These are phyloP conservation scores for Ceratocystis cacaofunesta DNA, from an alignment of 2,329 filamentous ascomycete genomes.

Conservation along the genomic window DNA sequence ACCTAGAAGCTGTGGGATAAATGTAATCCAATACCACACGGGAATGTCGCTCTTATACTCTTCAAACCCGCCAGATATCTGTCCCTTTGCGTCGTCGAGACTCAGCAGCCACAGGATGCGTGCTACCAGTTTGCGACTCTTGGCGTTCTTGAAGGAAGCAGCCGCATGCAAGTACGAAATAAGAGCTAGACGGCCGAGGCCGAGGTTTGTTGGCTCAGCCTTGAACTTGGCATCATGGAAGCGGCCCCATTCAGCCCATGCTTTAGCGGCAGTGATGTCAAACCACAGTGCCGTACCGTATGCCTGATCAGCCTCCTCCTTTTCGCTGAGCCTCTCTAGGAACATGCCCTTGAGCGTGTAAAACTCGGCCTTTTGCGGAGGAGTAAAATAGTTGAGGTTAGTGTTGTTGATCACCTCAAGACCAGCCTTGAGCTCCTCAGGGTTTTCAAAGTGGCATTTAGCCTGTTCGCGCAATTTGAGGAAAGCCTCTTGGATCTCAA, in stretches of 20 bases:
- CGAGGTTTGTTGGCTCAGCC: constrained; percentile 66
- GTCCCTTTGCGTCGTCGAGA: constrained; percentile 74
- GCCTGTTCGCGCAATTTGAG: constrained; percentile 96
- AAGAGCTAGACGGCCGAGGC: constrained; percentile 75
- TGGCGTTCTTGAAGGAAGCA: constrained; percentile 91
- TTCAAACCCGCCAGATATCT: constrained; percentile 73
- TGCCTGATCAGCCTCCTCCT: constrained; percentile 80
- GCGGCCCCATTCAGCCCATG: constrained; percentile 98
- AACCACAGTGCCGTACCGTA: constrained; percentile 94
- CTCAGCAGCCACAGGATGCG: constrained; percentile 92
- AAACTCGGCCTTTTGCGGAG: constrained; percentile 94
- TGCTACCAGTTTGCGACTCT: constrained; percentile 84
- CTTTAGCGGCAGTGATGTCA: constrained; percentile 87
- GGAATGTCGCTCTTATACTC: constrained; percentile 95
- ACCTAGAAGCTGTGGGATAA: constrained; percentile 88
- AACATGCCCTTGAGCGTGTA: constrained; percentile 99
- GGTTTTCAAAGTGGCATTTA: constrained; percentile 96
- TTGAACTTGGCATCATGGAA: constrained; percentile 97
- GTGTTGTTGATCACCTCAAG: constrained; percentile 99
- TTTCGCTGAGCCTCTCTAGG: constrained; percentile 80
- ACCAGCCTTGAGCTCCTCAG: constrained; percentile 77
- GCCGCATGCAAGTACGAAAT: constrained; percentile 95
- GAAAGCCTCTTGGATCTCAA: constrained; percentile 98
- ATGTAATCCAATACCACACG: constrained; percentile 99
- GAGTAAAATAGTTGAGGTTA: constrained; percentile 94